These are phyloP conservation scores for Phytophthora syringae DNA, from an alignment of 352 stramenopile species.

Conservation along the genomic window DNA sequence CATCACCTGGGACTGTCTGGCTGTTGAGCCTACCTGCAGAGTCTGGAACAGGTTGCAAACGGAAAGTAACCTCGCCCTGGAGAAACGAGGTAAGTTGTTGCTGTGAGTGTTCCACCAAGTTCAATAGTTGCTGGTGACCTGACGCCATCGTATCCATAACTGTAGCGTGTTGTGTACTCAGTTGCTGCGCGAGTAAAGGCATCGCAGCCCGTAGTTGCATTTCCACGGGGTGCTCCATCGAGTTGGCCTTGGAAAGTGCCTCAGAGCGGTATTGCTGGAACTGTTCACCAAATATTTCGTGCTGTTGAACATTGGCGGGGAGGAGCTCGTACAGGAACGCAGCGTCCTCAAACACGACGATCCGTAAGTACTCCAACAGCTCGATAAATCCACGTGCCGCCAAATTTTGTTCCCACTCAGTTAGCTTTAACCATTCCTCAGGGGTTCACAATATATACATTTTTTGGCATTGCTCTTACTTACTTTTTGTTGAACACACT, in stretches of 20 bases:
- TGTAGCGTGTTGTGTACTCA: conserved; percentile 8
- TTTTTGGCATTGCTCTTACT: no score
- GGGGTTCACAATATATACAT: no score
- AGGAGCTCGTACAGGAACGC: conserved; percentile 6
- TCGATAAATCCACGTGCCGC: conserved; percentile 9
- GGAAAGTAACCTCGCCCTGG: neutral
- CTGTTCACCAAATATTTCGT: conserved; percentile 1
- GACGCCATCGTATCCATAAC: no score
- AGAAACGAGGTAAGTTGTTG: neutral
- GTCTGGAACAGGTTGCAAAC: neutral
- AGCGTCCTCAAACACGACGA: neutral
- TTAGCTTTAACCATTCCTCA: no score
- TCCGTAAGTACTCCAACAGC: conserved; percentile 5
- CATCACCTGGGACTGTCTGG: no score
- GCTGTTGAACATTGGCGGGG: neutral
- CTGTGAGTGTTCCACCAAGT: no score
- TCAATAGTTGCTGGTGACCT: no score
- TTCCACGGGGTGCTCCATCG: conserved; percentile 1
- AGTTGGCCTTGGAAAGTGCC: neutral
- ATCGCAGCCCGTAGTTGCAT: conserved; percentile 20
- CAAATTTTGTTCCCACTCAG: conserved; percentile 8
- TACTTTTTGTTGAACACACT: no score
- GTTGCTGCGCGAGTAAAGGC: conserved; percentile 7
- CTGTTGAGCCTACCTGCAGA: no score
- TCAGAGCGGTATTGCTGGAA: conserved; percentile 7